Conservation (phyloP, 805 yeast species). For the Metschnikowia corniflorae region DNA sequence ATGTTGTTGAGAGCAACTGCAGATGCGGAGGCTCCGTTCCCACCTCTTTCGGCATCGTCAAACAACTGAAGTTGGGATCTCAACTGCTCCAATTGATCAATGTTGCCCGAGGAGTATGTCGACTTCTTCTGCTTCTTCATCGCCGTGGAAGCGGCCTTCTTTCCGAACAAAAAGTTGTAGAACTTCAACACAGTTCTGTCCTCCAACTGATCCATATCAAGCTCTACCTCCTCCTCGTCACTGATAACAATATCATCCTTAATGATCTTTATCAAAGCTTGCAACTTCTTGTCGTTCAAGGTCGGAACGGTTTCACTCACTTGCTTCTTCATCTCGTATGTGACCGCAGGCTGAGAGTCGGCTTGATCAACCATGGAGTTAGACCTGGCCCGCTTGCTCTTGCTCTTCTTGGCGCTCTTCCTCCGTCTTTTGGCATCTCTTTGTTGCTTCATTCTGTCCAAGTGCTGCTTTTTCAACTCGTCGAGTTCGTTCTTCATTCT, state of each 20-base stretch:
- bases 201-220: slow-evolving; percentile 91
- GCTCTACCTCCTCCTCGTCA: slow-evolving; percentile 88
- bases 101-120: slow-evolving; percentile 27
- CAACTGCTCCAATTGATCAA: slow-evolving; percentile 62
- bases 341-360: slow-evolving; percentile 46
- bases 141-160: slow-evolving; percentile 32
- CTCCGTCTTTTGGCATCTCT: slow-evolving; percentile 49
- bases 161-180: slow-evolving; percentile 69
- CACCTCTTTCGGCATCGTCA: slow-evolving; percentile 31
- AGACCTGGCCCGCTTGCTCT: slow-evolving; percentile 20
- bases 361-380: slow-evolving; percentile 24
- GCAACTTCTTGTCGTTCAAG: slow-evolving; percentile 73
- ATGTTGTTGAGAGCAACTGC: slow-evolving; percentile 33
- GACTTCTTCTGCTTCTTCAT: slow-evolving; percentile 46
- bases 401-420: slow-evolving; percentile 36
- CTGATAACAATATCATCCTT: slow-evolving; percentile 56
- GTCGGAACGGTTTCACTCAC: slow-evolving; percentile 81
- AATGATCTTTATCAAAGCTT: slow-evolving; percentile 79
- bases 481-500: slow-evolving; percentile 84
- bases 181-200: slow-evolving; percentile 77
- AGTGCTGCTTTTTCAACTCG: slow-evolving; percentile 73
- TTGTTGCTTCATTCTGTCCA: slow-evolving; percentile 62
- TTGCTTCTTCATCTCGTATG: slow-evolving; percentile 95
- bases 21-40: slow-evolving; percentile 16
- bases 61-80: slow-evolving; percentile 47